Evolutionary conservation across 345 rosid species (phyloP).

Genomic region (Populus davidiana): DNA sequence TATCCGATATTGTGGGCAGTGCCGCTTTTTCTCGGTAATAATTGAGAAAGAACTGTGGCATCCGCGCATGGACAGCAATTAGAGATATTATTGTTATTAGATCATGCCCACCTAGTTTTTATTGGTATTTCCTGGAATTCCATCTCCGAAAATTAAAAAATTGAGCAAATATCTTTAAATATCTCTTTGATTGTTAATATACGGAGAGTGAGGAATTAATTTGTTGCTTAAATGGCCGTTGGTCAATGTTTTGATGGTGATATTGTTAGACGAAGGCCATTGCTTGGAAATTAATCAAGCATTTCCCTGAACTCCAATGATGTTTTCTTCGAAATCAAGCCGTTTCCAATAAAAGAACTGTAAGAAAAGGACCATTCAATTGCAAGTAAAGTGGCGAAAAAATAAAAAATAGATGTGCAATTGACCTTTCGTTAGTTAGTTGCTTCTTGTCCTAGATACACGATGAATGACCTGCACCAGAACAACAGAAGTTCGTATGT

Average conservation of each 20-base stretch:
- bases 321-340: slow-evolving; percentile 6
- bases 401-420: not conserved
- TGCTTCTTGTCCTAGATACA: no score
- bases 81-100: not conserved
- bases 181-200: no score
- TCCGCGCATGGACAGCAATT: not conserved
- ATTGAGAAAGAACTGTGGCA: not conserved
- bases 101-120: not conserved
- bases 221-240: not conserved
- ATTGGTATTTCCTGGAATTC: slow-evolving; percentile 1
- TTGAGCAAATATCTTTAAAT: no score
- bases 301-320: not conserved
- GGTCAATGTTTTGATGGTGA: not conserved
- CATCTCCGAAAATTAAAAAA: no score
- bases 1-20: not conserved
- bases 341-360: not conserved
- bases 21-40: not conserved
- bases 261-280: not conserved
- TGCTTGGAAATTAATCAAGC: not conserved
- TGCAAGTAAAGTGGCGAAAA: not conserved
- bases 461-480: no score
- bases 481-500: no score
- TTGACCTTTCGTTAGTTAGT: no score
- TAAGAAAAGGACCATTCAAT: not conserved
- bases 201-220: no score